Evolutionary conservation across 2,329 filamentous ascomycete genomes (phyloP), one percentile per base, ranked within the genome.

Genomic region (Alternaria sp.): DNA sequence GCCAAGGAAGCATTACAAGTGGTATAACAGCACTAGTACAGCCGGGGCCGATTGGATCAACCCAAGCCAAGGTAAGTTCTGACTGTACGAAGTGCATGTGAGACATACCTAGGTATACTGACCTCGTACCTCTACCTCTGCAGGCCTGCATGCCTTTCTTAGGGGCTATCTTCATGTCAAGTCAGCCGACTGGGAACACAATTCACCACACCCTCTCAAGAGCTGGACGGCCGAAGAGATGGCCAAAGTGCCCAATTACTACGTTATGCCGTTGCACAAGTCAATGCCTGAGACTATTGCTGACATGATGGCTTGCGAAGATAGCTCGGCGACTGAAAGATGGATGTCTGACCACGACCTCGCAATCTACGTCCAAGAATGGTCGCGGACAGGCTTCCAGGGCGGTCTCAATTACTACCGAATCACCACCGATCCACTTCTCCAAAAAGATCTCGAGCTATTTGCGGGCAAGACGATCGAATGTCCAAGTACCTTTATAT

Each of bases 121-220:
- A n/a, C n/a, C n/a, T n/a, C n/a, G n/a, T n/a, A n/a, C n/a, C n/a
- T n/a, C n/a, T n/a, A n/a, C n/a, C n/a, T n/a, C n/a, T n/a, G n/a
- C n/a, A n/a, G n/a, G 87, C 3, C 80, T 92, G 12, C 81, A 85
- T n/a, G 75, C 77, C 1, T 92, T 91, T 64, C 80, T 92, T 1
- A 84, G 89, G 10, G 89, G 89, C 4, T 92, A 92, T 72, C 87
- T 91, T 66, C 86, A 91, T 71, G 82, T 92, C 51, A 92, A 92
- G 74, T 89, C 87, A 57, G 89, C 86, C 6, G 85, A 86, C 58
- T 91, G 87, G 87, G 71, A 77, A 5, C 80, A 82, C 5, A 89
- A 89, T 69, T 71, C 83, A 1, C 87, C 89, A 0, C 80, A 81
- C 28, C 83, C 87, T 0, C 80, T 92, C 6, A 66, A 79, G 12